phyloP scores from a whole-genome alignment of 805 yeast species.

The Vanderwaltozyma verrucispora region DNA sequence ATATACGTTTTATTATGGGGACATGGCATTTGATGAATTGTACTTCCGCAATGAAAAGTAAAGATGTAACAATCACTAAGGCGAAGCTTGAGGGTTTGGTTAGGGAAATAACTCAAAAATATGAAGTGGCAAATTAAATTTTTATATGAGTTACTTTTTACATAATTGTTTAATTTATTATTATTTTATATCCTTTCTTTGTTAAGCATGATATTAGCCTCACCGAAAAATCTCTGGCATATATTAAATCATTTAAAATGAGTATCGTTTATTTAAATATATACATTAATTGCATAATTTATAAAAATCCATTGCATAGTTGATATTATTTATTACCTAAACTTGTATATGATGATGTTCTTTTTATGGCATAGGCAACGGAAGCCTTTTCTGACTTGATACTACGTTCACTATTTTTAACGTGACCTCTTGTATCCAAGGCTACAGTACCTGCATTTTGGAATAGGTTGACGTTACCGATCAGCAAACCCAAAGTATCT shows the following conservation, averaged over 20 bases:
- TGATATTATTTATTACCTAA: too few relatives aligned
- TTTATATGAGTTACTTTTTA: too few relatives aligned
- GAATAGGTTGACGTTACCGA: slow-evolving; percentile 70
- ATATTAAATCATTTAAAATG: too few relatives aligned
- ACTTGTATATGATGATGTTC: slow-evolving; percentile 9
- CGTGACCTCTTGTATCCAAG: slow-evolving; percentile 69
- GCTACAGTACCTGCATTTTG: slow-evolving; percentile 71
- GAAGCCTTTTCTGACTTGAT: slow-evolving; percentile 29
- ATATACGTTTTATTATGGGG: slow-evolving; percentile 20
- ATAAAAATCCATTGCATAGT: background rate
- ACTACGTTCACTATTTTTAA: slow-evolving; percentile 35
- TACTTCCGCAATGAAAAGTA: slow-evolving; percentile 23
- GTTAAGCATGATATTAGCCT: too few relatives aligned
- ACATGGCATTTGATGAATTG: slow-evolving; percentile 27
- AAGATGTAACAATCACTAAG: slow-evolving; percentile 21
- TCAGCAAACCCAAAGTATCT: slow-evolving; percentile 68
- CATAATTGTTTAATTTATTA: too few relatives aligned
- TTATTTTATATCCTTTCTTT: too few relatives aligned
- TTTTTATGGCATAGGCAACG: slow-evolving; percentile 19
- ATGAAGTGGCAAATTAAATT: background rate
- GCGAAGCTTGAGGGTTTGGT: slow-evolving; percentile 18
- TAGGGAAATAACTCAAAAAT: slow-evolving; percentile 3
- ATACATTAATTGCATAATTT: background rate
- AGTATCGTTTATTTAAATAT: too few relatives aligned
- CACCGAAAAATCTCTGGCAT: too few relatives aligned